Percentiles rank a stretch among this genome's conserved stretches.
Conservation (phyloP, 305 asterid genomes). For the Fraxinus angustifolia region DNA sequence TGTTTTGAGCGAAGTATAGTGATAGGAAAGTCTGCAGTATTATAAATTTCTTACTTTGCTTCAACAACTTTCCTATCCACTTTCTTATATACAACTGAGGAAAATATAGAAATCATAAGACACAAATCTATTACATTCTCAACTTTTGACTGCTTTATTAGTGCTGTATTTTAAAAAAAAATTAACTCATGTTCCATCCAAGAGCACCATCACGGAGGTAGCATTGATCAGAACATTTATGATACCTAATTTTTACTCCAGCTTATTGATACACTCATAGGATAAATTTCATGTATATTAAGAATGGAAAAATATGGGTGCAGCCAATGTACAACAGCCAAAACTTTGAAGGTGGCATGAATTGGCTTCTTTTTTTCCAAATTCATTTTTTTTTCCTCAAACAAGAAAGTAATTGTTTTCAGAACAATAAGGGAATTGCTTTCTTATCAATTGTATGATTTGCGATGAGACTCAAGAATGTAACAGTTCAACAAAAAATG, state of each 20-base stretch:
- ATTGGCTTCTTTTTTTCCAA: background rate
- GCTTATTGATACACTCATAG: background rate
- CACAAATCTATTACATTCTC: background rate
- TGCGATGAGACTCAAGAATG: background rate
- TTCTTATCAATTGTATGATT: background rate
- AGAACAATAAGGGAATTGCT: background rate
- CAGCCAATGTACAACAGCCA: background rate
- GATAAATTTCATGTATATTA: background rate
- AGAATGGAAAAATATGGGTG: background rate
- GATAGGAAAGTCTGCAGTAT: background rate
- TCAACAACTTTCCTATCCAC: background rate
- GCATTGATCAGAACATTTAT: background rate
- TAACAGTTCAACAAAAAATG: background rate
- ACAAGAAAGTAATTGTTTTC: background rate
- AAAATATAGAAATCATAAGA: background rate
- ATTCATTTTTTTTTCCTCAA: background rate
- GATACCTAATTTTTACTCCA: background rate
- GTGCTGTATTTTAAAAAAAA: background rate
- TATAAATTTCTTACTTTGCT: background rate
- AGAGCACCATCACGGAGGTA: background rate
- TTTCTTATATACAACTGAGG: background rate
- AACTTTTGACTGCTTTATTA: background rate
- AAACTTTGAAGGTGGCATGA: background rate
- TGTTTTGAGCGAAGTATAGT: background rate
- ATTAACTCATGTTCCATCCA: background rate